Percentiles rank a stretch among this genome's conserved stretches.
Conservation (phyloP, 2,329 filamentous ascomycete species). For the Fonsecaea pedrosoi region DNA sequence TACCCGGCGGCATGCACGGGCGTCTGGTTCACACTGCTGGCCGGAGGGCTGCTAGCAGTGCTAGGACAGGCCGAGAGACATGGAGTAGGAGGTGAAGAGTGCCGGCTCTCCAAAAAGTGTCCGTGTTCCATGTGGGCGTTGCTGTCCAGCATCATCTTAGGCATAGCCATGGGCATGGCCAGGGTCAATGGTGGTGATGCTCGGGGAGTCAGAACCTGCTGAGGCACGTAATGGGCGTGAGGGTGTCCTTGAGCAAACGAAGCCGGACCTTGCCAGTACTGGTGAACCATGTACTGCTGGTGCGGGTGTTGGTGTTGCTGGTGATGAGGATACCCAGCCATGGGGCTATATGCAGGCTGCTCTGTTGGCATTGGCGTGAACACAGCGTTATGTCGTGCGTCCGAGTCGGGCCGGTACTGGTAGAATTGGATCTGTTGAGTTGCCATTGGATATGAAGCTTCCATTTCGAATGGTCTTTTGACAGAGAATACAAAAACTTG, state of each 20-base stretch:
- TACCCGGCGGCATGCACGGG: slow-evolving; percentile 38
- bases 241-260: slow-evolving; percentile 60
- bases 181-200: slow-evolving; percentile 75
- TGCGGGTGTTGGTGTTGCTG: background rate
- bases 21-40: slow-evolving; percentile 62
- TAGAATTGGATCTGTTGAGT: slow-evolving; percentile 69
- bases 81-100: slow-evolving; percentile 83
- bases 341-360: slow-evolving; percentile 53
- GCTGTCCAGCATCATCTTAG: slow-evolving; percentile 36
- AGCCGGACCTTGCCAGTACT: slow-evolving; percentile 46
- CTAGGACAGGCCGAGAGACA: slow-evolving; percentile 85
- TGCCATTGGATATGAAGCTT: slow-evolving; percentile 38
- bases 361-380: slow-evolving; percentile 71
- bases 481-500: background rate
- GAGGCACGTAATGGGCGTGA: slow-evolving; percentile 51
- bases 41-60: slow-evolving; percentile 81
- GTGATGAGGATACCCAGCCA: slow-evolving; percentile 48
- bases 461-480: slow-evolving; percentile 30
- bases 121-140: slow-evolving; percentile 40
- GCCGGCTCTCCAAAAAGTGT: slow-evolving; percentile 38
- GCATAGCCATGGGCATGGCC: slow-evolving; percentile 78
- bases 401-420: slow-evolving; percentile 83
- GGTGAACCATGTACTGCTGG: slow-evolving; percentile 43
- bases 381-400: slow-evolving; percentile 74
- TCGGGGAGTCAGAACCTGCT: slow-evolving; percentile 68